Percentiles rank a stretch among this genome's conserved stretches.
Evolutionary conservation across 306 rosid species (phyloP).

Genomic region (Senna siamea): DNA sequence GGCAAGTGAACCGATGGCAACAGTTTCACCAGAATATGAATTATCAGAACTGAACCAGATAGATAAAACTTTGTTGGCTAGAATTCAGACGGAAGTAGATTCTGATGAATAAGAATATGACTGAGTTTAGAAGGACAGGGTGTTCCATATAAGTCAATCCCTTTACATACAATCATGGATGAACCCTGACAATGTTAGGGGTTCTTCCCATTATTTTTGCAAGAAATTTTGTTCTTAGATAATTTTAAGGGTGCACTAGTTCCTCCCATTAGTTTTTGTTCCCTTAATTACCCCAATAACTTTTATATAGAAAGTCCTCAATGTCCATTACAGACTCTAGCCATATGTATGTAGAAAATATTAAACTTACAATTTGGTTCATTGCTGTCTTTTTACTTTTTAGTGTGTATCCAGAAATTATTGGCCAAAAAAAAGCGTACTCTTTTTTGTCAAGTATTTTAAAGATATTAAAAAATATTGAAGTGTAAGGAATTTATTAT

Average conservation of each 20-base stretch:
- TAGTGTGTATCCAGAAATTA: background rate
- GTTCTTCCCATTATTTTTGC: no score
- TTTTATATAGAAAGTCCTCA: background rate
- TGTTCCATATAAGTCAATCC: constrained; percentile 41
- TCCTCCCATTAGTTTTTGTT: background rate
- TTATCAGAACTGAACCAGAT: constrained; percentile 44
- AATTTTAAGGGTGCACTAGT: no score
- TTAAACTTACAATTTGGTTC: background rate
- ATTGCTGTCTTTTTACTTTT: background rate
- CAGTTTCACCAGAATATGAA: constrained; percentile 43
- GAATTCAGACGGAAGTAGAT: constrained; percentile 47
- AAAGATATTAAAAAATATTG: background rate
- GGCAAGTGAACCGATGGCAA: constrained; percentile 34
- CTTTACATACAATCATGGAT: background rate
- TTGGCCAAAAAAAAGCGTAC: no score
- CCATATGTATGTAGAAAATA: background rate
- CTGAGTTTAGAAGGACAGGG: constrained; percentile 56
- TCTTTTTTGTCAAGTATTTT: background rate
- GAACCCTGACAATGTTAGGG: background rate
- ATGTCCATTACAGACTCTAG: background rate
- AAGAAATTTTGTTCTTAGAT: no score
- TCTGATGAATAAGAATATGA: constrained; percentile 47
- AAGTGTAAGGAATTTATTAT: background rate
- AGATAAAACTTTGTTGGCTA: constrained; percentile 45
- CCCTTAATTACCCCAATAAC: background rate